Conservation (phyloP, 495 filamentous ascomycete genomes). For the Polyplosphaeria fusca region DNA sequence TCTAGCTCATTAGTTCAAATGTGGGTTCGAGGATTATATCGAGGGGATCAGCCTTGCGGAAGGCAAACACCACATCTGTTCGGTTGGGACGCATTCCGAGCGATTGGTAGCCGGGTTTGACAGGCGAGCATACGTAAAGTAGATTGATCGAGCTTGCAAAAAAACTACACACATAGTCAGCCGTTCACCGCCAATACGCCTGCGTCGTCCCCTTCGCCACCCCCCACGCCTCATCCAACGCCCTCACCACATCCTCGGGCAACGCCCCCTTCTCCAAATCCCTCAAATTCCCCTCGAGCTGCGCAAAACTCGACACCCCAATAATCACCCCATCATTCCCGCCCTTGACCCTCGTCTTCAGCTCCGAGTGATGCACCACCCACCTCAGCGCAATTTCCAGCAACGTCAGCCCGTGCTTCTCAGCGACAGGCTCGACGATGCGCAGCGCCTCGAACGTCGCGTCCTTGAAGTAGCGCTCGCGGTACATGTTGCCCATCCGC, state of each 20-base stretch:
- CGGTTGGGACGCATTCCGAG: too few relatives aligned
- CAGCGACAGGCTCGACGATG: conserved; percentile 67
- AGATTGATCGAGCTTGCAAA: too few relatives aligned
- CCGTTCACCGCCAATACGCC: conserved; percentile 48
- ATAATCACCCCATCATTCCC: conserved; percentile 62
- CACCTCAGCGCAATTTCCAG: conserved; percentile 32
- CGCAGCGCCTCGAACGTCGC: conserved; percentile 71
- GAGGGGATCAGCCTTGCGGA: too few relatives aligned
- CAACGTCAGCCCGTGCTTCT: conserved; percentile 68
- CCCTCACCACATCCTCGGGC: conserved; percentile 76
- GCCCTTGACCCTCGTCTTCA: conserved; percentile 57
- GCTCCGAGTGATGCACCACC: conserved; percentile 57
- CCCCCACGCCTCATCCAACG: conserved; percentile 73
- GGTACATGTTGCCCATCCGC: conserved; percentile 60
- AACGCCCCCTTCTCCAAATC: conserved; percentile 78
- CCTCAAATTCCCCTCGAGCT: conserved; percentile 24
- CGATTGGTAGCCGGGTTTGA: too few relatives aligned
- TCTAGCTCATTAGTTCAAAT: too few relatives aligned
- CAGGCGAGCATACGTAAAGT: too few relatives aligned
- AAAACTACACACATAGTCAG: too few relatives aligned
- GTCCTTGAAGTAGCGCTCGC: conserved; percentile 77
- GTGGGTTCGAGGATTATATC: too few relatives aligned
- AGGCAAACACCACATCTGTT: too few relatives aligned
- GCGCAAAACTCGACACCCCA: conserved; percentile 23
- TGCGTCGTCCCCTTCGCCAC: conserved; percentile 61